phyloP scores from a whole-genome alignment of 805 yeast species.

The Metschnikowia sp. region DNA sequence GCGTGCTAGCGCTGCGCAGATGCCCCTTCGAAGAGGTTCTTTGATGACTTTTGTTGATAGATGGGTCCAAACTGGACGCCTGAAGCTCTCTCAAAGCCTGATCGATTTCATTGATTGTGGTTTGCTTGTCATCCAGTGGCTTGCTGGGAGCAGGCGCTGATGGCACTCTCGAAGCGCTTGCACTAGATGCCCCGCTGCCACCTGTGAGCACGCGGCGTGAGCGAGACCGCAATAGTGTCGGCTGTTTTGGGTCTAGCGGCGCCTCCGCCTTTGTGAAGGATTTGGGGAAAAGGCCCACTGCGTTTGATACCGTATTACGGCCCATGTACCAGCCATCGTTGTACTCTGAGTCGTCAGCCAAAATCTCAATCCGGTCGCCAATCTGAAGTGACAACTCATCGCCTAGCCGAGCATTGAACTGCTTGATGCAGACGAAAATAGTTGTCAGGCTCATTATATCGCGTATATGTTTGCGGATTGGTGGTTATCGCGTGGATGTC shows the following conservation, averaged over 20 bases:
- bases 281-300: slow-evolving; percentile 88
- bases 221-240: slow-evolving; percentile 45
- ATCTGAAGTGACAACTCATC: slow-evolving; percentile 80
- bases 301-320: slow-evolving; percentile 63
- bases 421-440: slow-evolving; percentile 66
- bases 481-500: background rate
- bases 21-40: slow-evolving; percentile 1
- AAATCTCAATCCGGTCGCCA: slow-evolving; percentile 85
- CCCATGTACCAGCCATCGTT: slow-evolving; percentile 98
- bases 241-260: slow-evolving; percentile 5
- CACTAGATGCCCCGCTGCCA: slow-evolving; percentile 5
- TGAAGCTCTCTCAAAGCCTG: slow-evolving; percentile 65
- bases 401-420: slow-evolving; percentile 79
- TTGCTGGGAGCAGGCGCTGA: slow-evolving; percentile 6
- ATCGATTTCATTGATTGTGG: slow-evolving; percentile 68
- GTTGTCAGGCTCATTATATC: slow-evolving; percentile 13
- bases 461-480: background rate
- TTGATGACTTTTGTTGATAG: background rate
- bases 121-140: slow-evolving; percentile 5
- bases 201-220: slow-evolving; percentile 45
- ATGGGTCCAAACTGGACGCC: slow-evolving; percentile 17
- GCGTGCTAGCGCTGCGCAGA: slow-evolving; percentile 10
- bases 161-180: slow-evolving; percentile 11
- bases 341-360: slow-evolving; percentile 89
- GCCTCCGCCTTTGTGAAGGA: slow-evolving; percentile 64